Conservation (phyloP, 768 basidiomycete genomes). For the Termitomyces sp. region DNA sequence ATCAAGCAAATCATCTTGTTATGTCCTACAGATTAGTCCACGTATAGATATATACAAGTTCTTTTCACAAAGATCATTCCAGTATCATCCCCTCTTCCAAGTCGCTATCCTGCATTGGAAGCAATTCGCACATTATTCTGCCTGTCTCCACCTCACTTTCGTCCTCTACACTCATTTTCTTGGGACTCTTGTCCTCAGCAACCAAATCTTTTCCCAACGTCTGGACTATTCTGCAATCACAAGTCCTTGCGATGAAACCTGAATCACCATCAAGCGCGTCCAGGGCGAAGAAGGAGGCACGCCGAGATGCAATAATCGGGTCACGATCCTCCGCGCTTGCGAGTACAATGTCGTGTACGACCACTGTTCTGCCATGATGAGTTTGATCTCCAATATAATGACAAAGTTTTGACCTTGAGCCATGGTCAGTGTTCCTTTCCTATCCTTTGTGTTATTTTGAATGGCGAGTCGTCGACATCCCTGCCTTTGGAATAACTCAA, state of each 20-base stretch:
- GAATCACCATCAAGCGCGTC: slow-evolving; percentile 64
- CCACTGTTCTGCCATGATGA: slow-evolving; percentile 34
- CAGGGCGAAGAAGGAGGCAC: slow-evolving; percentile 58
- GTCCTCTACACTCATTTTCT: slow-evolving; percentile 6
- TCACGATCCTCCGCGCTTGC: slow-evolving; percentile 51
- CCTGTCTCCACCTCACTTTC: slow-evolving; percentile 8
- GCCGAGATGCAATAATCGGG: slow-evolving; percentile 49
- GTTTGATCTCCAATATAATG: background rate
- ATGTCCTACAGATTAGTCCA: background rate
- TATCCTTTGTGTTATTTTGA: slow-evolving; percentile 35
- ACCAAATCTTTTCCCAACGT: slow-evolving; percentile 28
- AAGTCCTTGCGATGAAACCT: slow-evolving; percentile 54
- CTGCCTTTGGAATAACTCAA: slow-evolving; percentile 66
- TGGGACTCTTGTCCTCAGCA: slow-evolving; percentile 22
- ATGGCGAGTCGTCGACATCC: slow-evolving; percentile 66
- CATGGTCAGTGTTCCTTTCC: background rate
- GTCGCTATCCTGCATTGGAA: slow-evolving; percentile 6
- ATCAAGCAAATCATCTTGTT: background rate
- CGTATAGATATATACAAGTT: background rate
- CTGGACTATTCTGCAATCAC: slow-evolving; percentile 54
- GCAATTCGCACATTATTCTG: slow-evolving; percentile 5
- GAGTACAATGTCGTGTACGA: slow-evolving; percentile 62
- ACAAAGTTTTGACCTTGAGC: slow-evolving; percentile 5
- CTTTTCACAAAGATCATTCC: slow-evolving; percentile 1
- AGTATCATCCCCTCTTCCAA: slow-evolving; percentile 15